Evolutionary conservation across 2,329 filamentous ascomycete genomes (phyloP).

Genomic region (Ustulina deusta): DNA sequence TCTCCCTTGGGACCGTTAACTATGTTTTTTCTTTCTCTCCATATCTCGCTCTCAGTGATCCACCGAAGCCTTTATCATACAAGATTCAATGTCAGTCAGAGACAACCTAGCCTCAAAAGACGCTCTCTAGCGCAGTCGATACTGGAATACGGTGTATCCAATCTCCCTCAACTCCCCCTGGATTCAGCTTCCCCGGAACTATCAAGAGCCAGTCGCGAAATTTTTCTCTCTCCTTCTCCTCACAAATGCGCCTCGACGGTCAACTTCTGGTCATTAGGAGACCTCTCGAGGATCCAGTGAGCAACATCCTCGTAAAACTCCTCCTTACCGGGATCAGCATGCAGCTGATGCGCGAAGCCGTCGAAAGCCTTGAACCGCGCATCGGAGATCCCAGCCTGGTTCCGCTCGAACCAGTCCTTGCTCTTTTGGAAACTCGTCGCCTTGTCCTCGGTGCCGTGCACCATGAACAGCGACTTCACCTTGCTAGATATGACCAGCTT

Average conservation of each 20-base stretch:
- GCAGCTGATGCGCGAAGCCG: conserved; percentile 82
- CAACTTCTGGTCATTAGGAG: conserved; percentile 17
- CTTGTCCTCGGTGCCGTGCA: conserved; percentile 81
- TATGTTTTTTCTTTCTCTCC: no score
- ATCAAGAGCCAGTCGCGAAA: neutral
- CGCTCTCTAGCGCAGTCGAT: neutral
- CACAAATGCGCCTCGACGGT: conserved; percentile 43
- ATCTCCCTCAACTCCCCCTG: neutral
- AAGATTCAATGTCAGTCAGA: neutral
- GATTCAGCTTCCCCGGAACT: no score
- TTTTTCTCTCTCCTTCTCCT: neutral
- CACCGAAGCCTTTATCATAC: neutral
- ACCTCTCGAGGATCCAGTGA: conserved; percentile 72
- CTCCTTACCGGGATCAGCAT: conserved; percentile 68
- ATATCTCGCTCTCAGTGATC: no score
- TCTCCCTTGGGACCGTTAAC: neutral
- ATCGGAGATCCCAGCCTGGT: conserved; percentile 69
- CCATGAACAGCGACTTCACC: conserved; percentile 76
- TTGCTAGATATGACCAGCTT: conserved; percentile 62
- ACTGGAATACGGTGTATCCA: neutral
- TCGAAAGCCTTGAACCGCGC: conserved; percentile 79
- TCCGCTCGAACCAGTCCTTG: conserved; percentile 70
- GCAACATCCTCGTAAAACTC: conserved; percentile 70
- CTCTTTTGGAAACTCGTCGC: conserved; percentile 75
- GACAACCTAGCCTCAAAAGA: neutral